Base-by-base conservation (phyloP, 352 stramenopile genomes). In the Aphanomyces astaci region DNA sequence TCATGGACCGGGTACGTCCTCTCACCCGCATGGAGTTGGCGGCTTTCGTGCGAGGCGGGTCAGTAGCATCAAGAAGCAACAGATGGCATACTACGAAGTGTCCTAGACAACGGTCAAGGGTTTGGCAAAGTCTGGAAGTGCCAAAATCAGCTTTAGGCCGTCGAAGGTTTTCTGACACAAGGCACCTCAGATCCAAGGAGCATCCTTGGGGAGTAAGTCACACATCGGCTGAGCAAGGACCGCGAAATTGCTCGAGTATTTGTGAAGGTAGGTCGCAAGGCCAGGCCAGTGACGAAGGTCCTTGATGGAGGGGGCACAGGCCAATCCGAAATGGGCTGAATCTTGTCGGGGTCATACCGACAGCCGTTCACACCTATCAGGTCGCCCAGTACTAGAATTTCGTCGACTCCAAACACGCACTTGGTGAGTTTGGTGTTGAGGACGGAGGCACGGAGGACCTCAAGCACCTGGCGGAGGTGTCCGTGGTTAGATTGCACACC, bases 251-350 rank as follows among this genome's bases (percentile, higher is more conserved):
- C 31, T 2, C 15, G 40, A 77, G 24, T 56, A 75, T 22, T 71
- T 67, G 28, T 66, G 27, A 7, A 75, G 52, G 19, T 72, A 73
- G 2, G 56, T 64, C 9, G 51, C 54, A 1, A 64, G 72, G 1
- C 59, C 70, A 10, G 22, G 40, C 40, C 40, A 49, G 72, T n/a
- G 7, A n/a, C 40, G 40, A n/a, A 49, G 1, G 15, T 49, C 40
- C 73, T 73, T 0, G 52, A 69, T 27, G 75, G 72, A 7, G n/a
- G 72, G 25, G 9, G 69, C 66, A 31, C 72, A 75, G 60, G 48
- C 49, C 63, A 75, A 19, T 30, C 27, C 25, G 62, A 33, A 32
- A 77, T 75, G 1, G 43, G 55, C 11, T 60, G 52, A 2, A 22
- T 28, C 52, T 43, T 76, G 17, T 24, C 28, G 0, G 62, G 68